These are phyloP conservation scores for Trichoderma virens DNA, from an alignment of 495 filamentous ascomycete species.

Conservation along the genomic window DNA sequence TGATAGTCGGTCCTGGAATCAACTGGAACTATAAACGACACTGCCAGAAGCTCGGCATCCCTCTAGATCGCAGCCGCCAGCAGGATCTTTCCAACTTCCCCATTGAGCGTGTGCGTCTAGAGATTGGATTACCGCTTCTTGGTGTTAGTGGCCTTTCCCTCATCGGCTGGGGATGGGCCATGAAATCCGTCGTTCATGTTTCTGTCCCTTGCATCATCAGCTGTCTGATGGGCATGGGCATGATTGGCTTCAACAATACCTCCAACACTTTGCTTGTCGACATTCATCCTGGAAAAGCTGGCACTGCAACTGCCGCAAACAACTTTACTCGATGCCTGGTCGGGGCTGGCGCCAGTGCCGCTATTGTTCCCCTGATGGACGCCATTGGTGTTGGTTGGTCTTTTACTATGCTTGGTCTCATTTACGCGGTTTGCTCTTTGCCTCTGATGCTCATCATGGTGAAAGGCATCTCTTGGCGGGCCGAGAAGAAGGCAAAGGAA, in stretches of 20 bases:
- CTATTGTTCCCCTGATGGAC: conserved; percentile 58
- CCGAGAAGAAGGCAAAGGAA: conserved; percentile 12
- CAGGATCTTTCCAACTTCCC: conserved; percentile 50
- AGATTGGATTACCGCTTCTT: conserved; percentile 46
- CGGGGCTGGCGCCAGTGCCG: conserved; percentile 57
- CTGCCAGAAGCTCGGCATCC: conserved; percentile 33
- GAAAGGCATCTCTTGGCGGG: conserved; percentile 32
- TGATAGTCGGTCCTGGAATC: conserved; percentile 47
- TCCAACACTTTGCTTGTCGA: conserved; percentile 55
- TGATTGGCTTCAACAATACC: conserved; percentile 43
- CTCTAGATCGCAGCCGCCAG: conserved; percentile 35
- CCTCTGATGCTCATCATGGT: conserved; percentile 37
- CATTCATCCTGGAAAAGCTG: conserved; percentile 51
- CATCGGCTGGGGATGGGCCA: conserved; percentile 51
- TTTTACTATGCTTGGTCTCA: conserved; percentile 54
- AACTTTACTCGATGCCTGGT: conserved; percentile 62
- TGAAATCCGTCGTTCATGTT: conserved; percentile 33
- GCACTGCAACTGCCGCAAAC: conserved; percentile 61
- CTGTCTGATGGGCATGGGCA: conserved; percentile 43
- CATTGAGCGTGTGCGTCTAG: conserved; percentile 56
- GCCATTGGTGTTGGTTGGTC: conserved; percentile 62
- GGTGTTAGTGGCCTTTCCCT: conserved; percentile 29
- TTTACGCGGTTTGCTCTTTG: conserved; percentile 48
- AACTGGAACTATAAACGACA: conserved; percentile 47
- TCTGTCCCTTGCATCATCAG: conserved; percentile 45